Percentiles rank a stretch among this genome's conserved stretches.
Evolutionary conservation across 805 yeast genomes (phyloP).

Genomic region (Pichia exigua): DNA sequence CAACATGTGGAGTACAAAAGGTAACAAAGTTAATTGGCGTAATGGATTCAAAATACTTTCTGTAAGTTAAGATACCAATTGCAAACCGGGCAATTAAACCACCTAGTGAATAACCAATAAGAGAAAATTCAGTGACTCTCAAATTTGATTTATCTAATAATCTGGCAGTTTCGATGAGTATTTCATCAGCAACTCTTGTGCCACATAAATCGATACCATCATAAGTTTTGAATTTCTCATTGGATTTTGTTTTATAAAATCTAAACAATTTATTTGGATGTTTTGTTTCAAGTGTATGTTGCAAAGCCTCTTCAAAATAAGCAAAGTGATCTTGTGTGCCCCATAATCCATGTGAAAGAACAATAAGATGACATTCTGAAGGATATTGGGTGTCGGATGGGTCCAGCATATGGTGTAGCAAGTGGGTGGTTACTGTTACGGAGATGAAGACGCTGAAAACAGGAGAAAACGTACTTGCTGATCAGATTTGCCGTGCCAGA

Average conservation of each 20-base stretch:
- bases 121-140: conserved; percentile 59
- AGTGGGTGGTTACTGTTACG: not conserved
- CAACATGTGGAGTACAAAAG: conserved; percentile 66
- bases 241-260: conserved; percentile 48
- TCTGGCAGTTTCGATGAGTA: conserved; percentile 33
- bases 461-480: no score
- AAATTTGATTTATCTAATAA: not conserved
- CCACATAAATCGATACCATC: conserved; percentile 89
- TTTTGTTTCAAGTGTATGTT: conserved; percentile 5
- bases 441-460: no score
- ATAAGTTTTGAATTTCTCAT: conserved; percentile 68
- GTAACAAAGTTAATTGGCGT: conserved; percentile 53
- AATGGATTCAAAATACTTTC: conserved; percentile 44
- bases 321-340: conserved; percentile 64
- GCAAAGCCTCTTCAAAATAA: conserved; percentile 41
- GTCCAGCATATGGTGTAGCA: not conserved
- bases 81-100: conserved; percentile 80
- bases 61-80: conserved; percentile 57
- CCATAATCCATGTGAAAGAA: conserved; percentile 62
- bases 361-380: conserved; percentile 43
- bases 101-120: conserved; percentile 85
- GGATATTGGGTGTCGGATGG: not conserved
- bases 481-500: no score
- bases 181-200: conserved; percentile 62
- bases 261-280: conserved; percentile 23